Evolutionary conservation across 2,329 filamentous ascomycete species (phyloP).

Genomic region (Cercospora canescens): DNA sequence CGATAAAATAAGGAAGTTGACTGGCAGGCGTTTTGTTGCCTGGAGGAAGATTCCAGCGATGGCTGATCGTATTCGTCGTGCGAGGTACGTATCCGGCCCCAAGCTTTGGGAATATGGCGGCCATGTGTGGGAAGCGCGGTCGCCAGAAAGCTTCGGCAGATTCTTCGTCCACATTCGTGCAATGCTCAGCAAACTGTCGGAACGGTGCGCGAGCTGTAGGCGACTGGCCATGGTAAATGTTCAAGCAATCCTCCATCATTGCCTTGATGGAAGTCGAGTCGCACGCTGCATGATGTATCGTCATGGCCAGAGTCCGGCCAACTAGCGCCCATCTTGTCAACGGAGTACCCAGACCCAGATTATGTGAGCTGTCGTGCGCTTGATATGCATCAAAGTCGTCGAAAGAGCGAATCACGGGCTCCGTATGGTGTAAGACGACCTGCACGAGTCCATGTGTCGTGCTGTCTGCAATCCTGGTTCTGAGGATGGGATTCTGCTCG

Average conservation of each 20-base stretch:
- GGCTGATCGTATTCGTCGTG: not conserved
- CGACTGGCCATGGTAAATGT: not conserved
- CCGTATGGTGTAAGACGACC: not conserved
- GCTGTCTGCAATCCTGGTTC: not conserved
- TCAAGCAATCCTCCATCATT: not conserved
- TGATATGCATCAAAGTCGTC: not conserved
- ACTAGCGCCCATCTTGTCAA: not conserved
- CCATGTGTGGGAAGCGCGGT: not conserved
- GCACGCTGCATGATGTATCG: not conserved
- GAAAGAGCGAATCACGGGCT: not conserved
- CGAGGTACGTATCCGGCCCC: not conserved
- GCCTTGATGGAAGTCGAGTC: not conserved
- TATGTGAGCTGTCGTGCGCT: not conserved
- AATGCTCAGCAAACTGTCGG: not conserved
- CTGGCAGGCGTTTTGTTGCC: not conserved
- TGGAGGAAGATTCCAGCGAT: not conserved
- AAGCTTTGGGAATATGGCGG: not conserved
- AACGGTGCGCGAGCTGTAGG: not conserved
- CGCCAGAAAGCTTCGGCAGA: not conserved
- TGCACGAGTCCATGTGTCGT: not conserved
- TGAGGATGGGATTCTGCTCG: not conserved
- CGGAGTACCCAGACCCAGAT: not conserved
- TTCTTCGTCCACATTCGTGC: not conserved
- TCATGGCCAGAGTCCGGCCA: not conserved
- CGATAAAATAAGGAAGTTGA: not conserved